Base-by-base conservation (phyloP, 495 filamentous ascomycete genomes). In the Hypomontagnella monticulosa region DNA sequence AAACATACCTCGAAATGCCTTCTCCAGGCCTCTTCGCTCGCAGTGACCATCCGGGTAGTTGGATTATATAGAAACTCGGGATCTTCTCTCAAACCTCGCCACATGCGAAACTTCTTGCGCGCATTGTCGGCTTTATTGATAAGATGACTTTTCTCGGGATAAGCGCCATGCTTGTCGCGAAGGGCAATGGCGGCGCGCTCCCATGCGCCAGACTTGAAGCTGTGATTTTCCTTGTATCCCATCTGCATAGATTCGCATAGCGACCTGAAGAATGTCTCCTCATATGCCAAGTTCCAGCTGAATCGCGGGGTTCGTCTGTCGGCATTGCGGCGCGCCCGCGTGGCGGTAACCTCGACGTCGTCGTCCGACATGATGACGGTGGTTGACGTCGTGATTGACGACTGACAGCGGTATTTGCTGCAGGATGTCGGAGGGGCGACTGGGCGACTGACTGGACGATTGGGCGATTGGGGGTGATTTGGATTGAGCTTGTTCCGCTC, bases 91-190 rank as follows among this genome's bases (percentile, higher is more conserved):
- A 83, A 54, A 10, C 81, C 80, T n/a, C 80, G 71, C 81, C 81
- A 83, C 49, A 83, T 76, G 34, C 81, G 81, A 56, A 82, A 83
- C 75, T 82, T 82, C 71, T 83, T 83, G 20, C 81, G 77, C 37
- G 81, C 81, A 66, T 83, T 83, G 72, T 83, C 81, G 65, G 78
- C 80, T 69, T 83, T 83, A 71, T 83, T 83, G 71, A 83, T 81
- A 12, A 83, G 78, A 37, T 83, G 81, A 63, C 72, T 74, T 75
- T 83, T 83, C 61, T 78, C 75, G 43, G 80, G 79, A 63, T 77
- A 81, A 20, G 80, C 80, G 53, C 73, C 74, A 65, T 83, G 81
- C 23, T 76, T 72, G 16, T 78, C 74, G 67, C 76, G 75, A 33
- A 83, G 71, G 38, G 80, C 79, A 34, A 74, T 70, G 55, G 75